These are phyloP conservation scores for Saitozyma sp. DNA, from an alignment of 768 basidiomycete species.

Conservation along the genomic window DNA sequence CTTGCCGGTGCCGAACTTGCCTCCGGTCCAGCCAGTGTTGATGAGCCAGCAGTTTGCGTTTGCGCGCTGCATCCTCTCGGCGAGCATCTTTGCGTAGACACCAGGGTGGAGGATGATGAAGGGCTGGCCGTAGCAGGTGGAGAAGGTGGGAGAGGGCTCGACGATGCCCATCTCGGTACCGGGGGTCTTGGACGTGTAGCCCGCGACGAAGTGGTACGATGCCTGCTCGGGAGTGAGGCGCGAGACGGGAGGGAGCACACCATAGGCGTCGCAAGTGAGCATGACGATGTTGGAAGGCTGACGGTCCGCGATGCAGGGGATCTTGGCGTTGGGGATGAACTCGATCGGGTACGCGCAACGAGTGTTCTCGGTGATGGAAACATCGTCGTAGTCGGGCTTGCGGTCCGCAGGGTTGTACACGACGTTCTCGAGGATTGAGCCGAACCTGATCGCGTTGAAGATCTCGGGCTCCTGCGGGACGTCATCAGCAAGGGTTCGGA, in stretches of 20 bases:
- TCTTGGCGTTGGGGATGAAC: constrained; percentile 89
- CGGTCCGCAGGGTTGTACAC: constrained; percentile 86
- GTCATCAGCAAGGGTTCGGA: too few species aligned
- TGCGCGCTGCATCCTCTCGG: constrained; percentile 84
- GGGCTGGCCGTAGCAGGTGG: constrained; percentile 98
- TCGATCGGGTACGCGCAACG: constrained; percentile 99
- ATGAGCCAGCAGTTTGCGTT: constrained; percentile 95
- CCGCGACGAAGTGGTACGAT: constrained; percentile 94
- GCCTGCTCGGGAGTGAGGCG: constrained; percentile 91
- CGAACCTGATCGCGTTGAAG: constrained; percentile 89
- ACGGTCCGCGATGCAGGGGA: constrained; percentile 80
- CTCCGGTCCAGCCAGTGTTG: constrained; percentile 88
- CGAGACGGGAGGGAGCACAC: constrained; percentile 93
- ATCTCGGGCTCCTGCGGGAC: constrained; percentile 81
- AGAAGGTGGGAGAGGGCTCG: constrained; percentile 98
- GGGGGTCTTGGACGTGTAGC: constrained; percentile 91
- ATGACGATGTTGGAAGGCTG: constrained; percentile 72
- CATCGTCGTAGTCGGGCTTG: constrained; percentile 89
- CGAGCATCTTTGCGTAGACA: constrained; percentile 95
- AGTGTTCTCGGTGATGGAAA: constrained; percentile 97
- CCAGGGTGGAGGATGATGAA: constrained; percentile 97
- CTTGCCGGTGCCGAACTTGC: constrained; percentile 87
- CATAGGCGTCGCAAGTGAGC: constrained; percentile 97
- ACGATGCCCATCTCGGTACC: constrained; percentile 97
- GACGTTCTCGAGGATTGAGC: constrained; percentile 97